Base-by-base conservation (phyloP, 1,284 basidiomycete genomes). In the Boletellus sp. region DNA sequence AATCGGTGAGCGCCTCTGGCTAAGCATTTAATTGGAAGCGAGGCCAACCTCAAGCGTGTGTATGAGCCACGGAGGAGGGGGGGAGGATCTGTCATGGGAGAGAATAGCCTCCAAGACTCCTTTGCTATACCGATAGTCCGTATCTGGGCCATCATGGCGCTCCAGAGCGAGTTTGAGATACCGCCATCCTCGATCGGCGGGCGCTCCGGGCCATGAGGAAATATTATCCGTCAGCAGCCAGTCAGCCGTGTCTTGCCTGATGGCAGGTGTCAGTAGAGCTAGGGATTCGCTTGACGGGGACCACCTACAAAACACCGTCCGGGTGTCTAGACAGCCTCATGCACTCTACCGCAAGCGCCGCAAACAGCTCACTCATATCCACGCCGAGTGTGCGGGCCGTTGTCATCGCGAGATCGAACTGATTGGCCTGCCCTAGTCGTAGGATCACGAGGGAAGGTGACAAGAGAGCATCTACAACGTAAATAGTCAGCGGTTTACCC, bases 291-390 rank as follows among this genome's bases (percentile, higher is more conserved):
- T 38, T 23, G 36, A 43, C 54, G 49, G 45, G 32, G 36, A 48
- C 35, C 40, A 69, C 77, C 57, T 66, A 84, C 82, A 78, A 58
- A 41, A 78, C 69, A 13, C 70, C 64, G 54, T 81, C 77, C 7
- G 78, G 72, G 50, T 79, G 73, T 52, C 76, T 76, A 21, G 83
- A 77, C 29, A 94, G 71, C 48, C 83, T 80, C 41, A 96, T 70
- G 61, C 94, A 96, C 59, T 88, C 85, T 22, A 73, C 73, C 0
- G 93, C 83, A 41, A 99, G 71, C 47, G 82, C 78, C 32, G 80
- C 76, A 63, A 98, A 97, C 19, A 95, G 63, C 53, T 91, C 85
- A 3, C 82, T 81, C 86, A 95, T 89, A 67, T 97, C 93, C 22
- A 94, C 82, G 22, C 79, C 73, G 33, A 97, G 77, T 43, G 78